These are phyloP conservation scores for Nannizziopsis barbatae DNA, from an alignment of 2,329 filamentous ascomycete genomes.

Conservation along the genomic window DNA sequence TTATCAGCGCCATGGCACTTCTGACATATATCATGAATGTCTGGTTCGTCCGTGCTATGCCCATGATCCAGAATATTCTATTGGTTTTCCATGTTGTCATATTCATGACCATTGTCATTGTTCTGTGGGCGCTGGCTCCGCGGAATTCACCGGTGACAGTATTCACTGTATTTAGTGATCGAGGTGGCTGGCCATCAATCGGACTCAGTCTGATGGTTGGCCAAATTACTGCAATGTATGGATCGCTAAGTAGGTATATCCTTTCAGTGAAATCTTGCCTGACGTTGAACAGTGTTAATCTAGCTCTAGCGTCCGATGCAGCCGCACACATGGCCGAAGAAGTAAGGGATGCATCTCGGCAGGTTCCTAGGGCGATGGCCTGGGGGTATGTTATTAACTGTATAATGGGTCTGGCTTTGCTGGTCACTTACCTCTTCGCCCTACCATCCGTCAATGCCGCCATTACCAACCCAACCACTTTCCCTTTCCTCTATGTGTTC, in stretches of 20 bases:
- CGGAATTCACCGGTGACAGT: conserved; percentile 19
- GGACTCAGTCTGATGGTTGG: conserved; percentile 34
- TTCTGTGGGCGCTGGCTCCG: conserved; percentile 23
- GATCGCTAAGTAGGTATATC: conserved; percentile 22
- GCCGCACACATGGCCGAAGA: conserved; percentile 29
- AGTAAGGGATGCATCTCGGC: conserved; percentile 26
- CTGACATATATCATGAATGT: conserved; percentile 25
- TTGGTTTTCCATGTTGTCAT: conserved; percentile 26
- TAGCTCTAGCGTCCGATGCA: conserved; percentile 16
- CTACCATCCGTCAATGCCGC: conserved; percentile 27
- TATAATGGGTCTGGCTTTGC: conserved; percentile 27
- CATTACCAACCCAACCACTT: conserved; percentile 25
- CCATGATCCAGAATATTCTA: conserved; percentile 24
- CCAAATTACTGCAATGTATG: conserved; percentile 33
- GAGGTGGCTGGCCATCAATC: conserved; percentile 21
- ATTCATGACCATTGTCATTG: conserved; percentile 26
- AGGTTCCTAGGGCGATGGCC: conserved; percentile 30
- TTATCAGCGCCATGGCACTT: conserved; percentile 20
- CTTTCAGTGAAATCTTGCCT: background rate
- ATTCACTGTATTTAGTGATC: conserved; percentile 21
- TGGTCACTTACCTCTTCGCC: conserved; percentile 28
- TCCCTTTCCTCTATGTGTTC: conserved; percentile 36
- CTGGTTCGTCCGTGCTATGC: conserved; percentile 20
- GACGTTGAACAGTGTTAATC: background rate
- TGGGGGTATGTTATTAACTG: conserved; percentile 28